Evolutionary conservation across 2,329 filamentous ascomycete genomes (phyloP).

Genomic region (Colletotrichum somersetense): DNA sequence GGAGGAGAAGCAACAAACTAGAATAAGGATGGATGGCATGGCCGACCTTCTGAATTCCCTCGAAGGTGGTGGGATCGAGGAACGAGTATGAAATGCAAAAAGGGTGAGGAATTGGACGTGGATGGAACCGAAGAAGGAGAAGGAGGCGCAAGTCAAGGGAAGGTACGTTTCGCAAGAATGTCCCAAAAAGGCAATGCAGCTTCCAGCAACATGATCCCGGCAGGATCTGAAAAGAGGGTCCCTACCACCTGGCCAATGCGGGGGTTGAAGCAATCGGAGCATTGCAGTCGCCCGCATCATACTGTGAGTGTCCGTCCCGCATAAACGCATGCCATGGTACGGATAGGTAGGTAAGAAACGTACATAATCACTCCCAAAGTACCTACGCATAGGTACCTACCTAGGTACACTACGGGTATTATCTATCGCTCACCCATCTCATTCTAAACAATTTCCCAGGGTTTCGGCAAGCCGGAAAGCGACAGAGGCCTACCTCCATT

Average conservation of each 20-base stretch:
- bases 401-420: too few species aligned
- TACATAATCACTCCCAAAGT: too few species aligned
- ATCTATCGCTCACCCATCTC: neutral
- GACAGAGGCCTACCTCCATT: neutral
- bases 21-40: too few species aligned
- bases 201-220: conserved; percentile 30
- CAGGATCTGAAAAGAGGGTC: conserved; percentile 26
- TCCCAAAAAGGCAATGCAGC: conserved; percentile 43
- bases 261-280: conserved; percentile 37
- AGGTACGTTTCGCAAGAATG: conserved; percentile 45
- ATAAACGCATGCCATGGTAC: neutral
- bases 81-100: conserved; percentile 10
- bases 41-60: too few species aligned
- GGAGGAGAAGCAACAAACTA: too few species aligned
- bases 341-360: too few species aligned
- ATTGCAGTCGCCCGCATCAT: conserved; percentile 34
- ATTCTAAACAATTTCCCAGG: conserved; percentile 14
- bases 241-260: conserved; percentile 29
- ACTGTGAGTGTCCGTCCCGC: neutral
- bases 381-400: too few species aligned
- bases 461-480: conserved; percentile 12
- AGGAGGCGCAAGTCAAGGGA: conserved; percentile 26
- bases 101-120: conserved; percentile 20
- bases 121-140: conserved; percentile 28
- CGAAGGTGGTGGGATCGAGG: conserved; percentile 15